Base-by-base conservation (phyloP, 768 basidiomycete species). In the Mycena albidolilacea region DNA sequence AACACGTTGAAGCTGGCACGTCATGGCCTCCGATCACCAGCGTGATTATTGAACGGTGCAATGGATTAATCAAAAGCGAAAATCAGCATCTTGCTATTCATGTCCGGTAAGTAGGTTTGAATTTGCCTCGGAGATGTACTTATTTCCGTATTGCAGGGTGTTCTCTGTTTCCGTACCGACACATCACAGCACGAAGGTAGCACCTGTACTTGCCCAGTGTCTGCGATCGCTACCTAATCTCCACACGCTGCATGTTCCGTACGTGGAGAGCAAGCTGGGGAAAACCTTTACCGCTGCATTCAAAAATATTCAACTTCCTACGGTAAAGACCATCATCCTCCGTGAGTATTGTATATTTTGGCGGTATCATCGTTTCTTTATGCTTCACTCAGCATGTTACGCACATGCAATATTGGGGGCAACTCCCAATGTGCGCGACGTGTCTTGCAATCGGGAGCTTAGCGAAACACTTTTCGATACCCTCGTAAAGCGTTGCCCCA, bases 21-120 rank as follows among this genome's bases (percentile, higher is more conserved):
- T 70, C 78, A 4, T 82, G 81, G 82, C 77, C 78, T 58, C 68
- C 76, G n/a, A 72, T 81, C 21, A 75, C 78, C 9, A 64, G 78
- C 48, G 70, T 78, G 5, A 72, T 82, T 6, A 77, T 80, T 67
- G 71, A 63, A n/a, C 77, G 78, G 43, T 77, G 81, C 35, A 74
- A 76, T 23, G 75, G 79, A 3, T 71, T 83, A 8, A 61, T 61
- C n/a, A 69, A 76, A n/a, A 43, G 21, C 35, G 44, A 71, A 38
- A 78, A 75, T 62, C 75, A 64, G 7, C 72, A 77, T 48, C 75
- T 78, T 17, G 79, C 79, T 9, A 70, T 75, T 21, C 63, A 76
- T 64, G 80, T 83, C 17, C 78, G 78, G 81, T 81, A 62, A 0
- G 69, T 57, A 48, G 41, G 58, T 35, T 54, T 23, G 17, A 23